A percentile compares a stretch with the other conserved stretches of the same genome.
These are phyloP conservation scores for Erodium maritimum DNA, from an alignment of 345 rosid genomes.

Conservation along the genomic window DNA sequence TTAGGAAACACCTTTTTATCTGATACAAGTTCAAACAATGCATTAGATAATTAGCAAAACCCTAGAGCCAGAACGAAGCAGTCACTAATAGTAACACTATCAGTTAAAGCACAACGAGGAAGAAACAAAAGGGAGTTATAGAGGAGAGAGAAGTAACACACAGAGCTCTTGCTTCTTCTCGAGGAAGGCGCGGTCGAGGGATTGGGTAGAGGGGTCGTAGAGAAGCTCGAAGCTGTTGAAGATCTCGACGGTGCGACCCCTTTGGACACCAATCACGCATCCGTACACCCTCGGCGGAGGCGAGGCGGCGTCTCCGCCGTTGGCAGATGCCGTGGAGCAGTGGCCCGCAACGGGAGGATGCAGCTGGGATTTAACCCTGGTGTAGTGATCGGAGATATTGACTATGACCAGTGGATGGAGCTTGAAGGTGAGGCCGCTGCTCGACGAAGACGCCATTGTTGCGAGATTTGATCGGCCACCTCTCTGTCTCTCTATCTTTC, in stretches of 20 bases:
- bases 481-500: no score
- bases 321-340: slow-evolving; percentile 14
- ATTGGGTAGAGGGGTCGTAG: slow-evolving; percentile 45
- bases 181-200: slow-evolving; percentile 82
- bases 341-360: slow-evolving; percentile 25
- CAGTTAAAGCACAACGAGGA: not conserved
- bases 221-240: slow-evolving; percentile 96
- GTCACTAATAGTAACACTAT: not conserved
- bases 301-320: slow-evolving; percentile 20
- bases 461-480: not conserved
- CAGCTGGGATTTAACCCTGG: slow-evolving; percentile 77
- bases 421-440: slow-evolving; percentile 97
- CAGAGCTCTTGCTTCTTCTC: slow-evolving; percentile 98
- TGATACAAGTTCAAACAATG: slow-evolving; percentile 8
- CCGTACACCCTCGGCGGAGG: slow-evolving; percentile 66
- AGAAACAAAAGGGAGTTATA: no score
- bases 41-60: not conserved
- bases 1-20: slow-evolving; percentile 92
- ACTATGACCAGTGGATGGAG: slow-evolving; percentile 86
- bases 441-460: slow-evolving; percentile 78
- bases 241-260: slow-evolving; percentile 91
- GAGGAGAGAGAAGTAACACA: slow-evolving; percentile 15
- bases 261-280: slow-evolving; percentile 83
- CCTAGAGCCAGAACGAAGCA: not conserved
- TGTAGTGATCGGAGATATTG: slow-evolving; percentile 88